A percentile compares a stretch with the other conserved stretches of the same genome.
These are phyloP conservation scores for Helicostylum pulchrum DNA, from an alignment of 192 early-diverging fungal species.

Conservation along the genomic window DNA sequence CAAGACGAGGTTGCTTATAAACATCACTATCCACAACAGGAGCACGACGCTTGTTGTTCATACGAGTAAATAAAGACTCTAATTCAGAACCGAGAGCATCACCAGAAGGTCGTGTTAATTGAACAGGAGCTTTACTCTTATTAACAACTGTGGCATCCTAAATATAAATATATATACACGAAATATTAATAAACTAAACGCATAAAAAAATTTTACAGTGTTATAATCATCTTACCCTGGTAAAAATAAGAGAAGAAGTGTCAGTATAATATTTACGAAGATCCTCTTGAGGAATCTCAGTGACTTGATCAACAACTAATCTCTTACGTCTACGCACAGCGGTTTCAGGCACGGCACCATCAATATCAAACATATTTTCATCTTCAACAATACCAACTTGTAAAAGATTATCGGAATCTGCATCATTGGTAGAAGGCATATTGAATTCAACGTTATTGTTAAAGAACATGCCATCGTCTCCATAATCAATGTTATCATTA, in stretches of 20 bases:
- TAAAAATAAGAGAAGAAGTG: conserved; percentile 51
- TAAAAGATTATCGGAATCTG: conserved; percentile 14
- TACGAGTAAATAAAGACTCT: not conserved
- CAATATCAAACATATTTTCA: conserved; percentile 2
- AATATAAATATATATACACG: too few species aligned
- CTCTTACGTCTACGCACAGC: conserved; percentile 45
- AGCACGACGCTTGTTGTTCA: not conserved
- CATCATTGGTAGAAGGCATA: not conserved
- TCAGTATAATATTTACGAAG: conserved; percentile 50
- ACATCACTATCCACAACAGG: not conserved
- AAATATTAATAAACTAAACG: too few species aligned
- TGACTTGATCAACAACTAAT: conserved; percentile 63
- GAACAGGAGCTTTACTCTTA: too few species aligned
- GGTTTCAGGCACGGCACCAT: not conserved
- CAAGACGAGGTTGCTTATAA: conserved; percentile 1
- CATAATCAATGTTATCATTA: not conserved
- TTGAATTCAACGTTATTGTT: conserved; percentile 8
- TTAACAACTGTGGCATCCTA: too few species aligned
- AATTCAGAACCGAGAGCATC: not conserved
- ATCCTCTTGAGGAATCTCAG: conserved; percentile 58
- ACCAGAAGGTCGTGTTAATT: too few species aligned
- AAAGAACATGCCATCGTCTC: not conserved
- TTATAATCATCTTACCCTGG: conserved; percentile 23
- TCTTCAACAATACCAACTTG: conserved; percentile 11
- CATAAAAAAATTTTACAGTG: not conserved